Evolutionary conservation across 257 asterid genomes (phyloP).

Genomic region (Capsicum baccatum): DNA sequence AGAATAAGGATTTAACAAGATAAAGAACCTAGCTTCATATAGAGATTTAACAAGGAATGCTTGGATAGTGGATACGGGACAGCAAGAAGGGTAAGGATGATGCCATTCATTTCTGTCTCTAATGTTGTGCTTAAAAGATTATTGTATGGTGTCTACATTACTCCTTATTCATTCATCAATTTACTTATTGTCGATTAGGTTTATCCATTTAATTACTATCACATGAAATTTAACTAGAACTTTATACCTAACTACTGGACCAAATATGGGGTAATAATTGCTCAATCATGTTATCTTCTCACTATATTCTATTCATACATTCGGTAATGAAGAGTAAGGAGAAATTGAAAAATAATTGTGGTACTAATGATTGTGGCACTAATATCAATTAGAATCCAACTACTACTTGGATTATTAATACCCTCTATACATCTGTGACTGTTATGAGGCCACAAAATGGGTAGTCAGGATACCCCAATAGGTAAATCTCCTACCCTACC

Average conservation of each 20-base stretch:
- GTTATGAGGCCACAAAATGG: background rate
- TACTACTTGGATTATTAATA: background rate
- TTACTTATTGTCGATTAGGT: background rate
- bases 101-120: background rate
- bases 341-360: background rate
- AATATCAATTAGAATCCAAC: constrained; percentile 17
- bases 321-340: background rate
- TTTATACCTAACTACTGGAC: background rate
- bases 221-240: background rate
- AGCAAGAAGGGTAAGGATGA: background rate
- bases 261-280: background rate
- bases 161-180: background rate
- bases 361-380: background rate
- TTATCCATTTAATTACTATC: constrained; percentile 14
- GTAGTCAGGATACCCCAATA: background rate
- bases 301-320: background rate
- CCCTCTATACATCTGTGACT: background rate
- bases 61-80: background rate
- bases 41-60: background rate
- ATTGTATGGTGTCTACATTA: background rate
- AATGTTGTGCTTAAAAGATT: background rate
- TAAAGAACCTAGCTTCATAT: background rate
- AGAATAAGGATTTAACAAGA: constrained; percentile 23
- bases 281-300: background rate
- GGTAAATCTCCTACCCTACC: background rate